Evolutionary conservation across 1,284 basidiomycete genomes (phyloP).

Genomic region (Fomitopsis pinicola): DNA sequence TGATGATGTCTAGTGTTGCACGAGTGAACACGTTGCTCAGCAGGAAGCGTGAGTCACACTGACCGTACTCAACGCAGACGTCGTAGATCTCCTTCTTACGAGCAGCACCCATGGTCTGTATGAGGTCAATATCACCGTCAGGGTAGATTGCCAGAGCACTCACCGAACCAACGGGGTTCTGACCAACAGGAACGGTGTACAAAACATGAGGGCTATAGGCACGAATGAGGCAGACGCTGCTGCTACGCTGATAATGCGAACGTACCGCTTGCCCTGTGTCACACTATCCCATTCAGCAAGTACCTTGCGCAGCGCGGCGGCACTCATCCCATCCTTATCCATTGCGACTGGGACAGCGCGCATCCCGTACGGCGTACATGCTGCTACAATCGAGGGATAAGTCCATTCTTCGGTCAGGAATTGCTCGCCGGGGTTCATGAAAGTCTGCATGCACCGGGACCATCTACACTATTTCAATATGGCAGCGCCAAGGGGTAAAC

Average conservation of each 20-base stretch:
- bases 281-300: constrained; percentile 66
- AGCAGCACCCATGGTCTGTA: constrained; percentile 55
- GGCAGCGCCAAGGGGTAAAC: neutral
- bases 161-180: constrained; percentile 78
- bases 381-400: constrained; percentile 52
- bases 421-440: constrained; percentile 73
- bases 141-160: constrained; percentile 22
- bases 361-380: constrained; percentile 44
- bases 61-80: constrained; percentile 74
- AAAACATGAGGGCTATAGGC: constrained; percentile 61
- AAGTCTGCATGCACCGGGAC: constrained; percentile 45
- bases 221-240: constrained; percentile 2
- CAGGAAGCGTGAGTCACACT: constrained; percentile 7
- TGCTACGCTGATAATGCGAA: neutral
- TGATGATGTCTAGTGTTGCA: constrained; percentile 52
- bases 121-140: neutral
- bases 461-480: constrained; percentile 31
- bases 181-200: constrained; percentile 72
- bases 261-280: constrained; percentile 39
- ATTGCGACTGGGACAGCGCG: constrained; percentile 58
- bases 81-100: constrained; percentile 80
- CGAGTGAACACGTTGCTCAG: neutral
- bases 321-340: constrained; percentile 70
- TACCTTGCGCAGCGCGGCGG: constrained; percentile 54
- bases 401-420: constrained; percentile 72